Evolutionary conservation across 768 basidiomycete species (phyloP).

Genomic region (Cytidiella melzeri): DNA sequence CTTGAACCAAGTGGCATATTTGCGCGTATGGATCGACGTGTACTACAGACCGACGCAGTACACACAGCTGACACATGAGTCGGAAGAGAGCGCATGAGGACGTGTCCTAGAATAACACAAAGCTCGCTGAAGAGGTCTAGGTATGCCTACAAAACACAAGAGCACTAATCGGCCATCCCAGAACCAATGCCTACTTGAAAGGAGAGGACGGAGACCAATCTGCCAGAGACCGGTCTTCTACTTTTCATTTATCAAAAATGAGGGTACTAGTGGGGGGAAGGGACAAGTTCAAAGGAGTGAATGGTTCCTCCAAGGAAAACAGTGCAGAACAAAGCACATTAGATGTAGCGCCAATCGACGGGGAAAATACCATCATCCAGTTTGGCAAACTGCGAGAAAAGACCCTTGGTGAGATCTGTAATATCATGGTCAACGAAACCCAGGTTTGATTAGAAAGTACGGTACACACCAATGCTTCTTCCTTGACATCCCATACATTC

Average conservation of each 20-base stretch:
- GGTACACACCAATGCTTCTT: constrained; percentile 48
- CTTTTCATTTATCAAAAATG: too few relatives aligned
- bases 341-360: constrained; percentile 44
- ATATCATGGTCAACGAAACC: too few relatives aligned
- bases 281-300: not conserved
- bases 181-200: constrained; percentile 5
- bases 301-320: constrained; percentile 14
- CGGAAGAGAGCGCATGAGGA: too few relatives aligned
- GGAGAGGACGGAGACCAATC: constrained; percentile 5
- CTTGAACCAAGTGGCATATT: too few relatives aligned
- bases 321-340: not conserved
- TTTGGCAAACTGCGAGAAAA: constrained; percentile 47
- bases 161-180: not conserved
- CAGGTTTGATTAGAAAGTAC: too few relatives aligned
- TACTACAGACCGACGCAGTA: too few relatives aligned
- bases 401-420: constrained; percentile 61
- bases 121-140: too few relatives aligned
- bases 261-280: not conserved
- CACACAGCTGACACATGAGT: too few relatives aligned
- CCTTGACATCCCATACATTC: constrained; percentile 50
- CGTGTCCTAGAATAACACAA: too few relatives aligned
- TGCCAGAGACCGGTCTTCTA: constrained; percentile 4
- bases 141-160: too few relatives aligned
- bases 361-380: constrained; percentile 44
- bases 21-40: too few relatives aligned